These are phyloP conservation scores for Selaginella moellendorffii DNA, from an alignment of 75 land plant species.

Conservation along the genomic window DNA sequence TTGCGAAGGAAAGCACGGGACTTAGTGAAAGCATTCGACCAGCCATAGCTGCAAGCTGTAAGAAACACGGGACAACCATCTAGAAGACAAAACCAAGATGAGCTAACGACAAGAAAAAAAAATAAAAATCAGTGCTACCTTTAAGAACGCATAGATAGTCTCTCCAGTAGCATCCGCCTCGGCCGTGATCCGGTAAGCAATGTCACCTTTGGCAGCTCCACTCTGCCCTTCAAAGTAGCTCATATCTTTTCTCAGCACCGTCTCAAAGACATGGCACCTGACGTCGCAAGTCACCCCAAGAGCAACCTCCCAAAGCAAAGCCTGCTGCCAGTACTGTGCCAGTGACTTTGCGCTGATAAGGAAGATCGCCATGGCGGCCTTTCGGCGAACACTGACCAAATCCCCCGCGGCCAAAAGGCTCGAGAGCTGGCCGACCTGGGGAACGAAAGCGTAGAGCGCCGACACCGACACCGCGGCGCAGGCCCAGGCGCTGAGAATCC, in stretches of 20 bases:
- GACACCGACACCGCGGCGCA: constrained; percentile 47
- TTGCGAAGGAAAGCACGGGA: constrained; percentile 57
- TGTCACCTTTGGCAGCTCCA: constrained; percentile 48
- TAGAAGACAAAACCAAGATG: constrained; percentile 18
- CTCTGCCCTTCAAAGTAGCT: constrained; percentile 58
- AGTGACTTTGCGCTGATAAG: constrained; percentile 27
- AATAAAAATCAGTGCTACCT: too few relatives aligned
- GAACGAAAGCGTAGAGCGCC: constrained; percentile 49
- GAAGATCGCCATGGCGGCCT: constrained; percentile 24
- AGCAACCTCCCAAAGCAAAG: constrained; percentile 80
- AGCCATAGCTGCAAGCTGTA: constrained; percentile 71
- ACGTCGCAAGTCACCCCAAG: constrained; percentile 31
- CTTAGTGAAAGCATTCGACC: constrained; percentile 63
- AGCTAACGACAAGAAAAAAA: too few relatives aligned
- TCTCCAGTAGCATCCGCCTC: constrained; percentile 71
- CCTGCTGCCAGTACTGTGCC: constrained; percentile 60
- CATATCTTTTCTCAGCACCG: constrained; percentile 54
- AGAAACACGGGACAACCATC: constrained; percentile 59
- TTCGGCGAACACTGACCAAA: constrained; percentile 8
- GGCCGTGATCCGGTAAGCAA: constrained; percentile 67
- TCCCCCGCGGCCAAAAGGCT: constrained; percentile 18
- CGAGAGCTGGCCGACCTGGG: constrained; percentile 37
- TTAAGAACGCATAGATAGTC: constrained; percentile 54
- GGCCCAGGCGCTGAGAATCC: constrained; percentile 50
- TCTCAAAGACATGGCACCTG: constrained; percentile 40